These are phyloP conservation scores for Chytridium lagenaria DNA, from an alignment of 371 early-diverging fungal genomes.

Conservation along the genomic window DNA sequence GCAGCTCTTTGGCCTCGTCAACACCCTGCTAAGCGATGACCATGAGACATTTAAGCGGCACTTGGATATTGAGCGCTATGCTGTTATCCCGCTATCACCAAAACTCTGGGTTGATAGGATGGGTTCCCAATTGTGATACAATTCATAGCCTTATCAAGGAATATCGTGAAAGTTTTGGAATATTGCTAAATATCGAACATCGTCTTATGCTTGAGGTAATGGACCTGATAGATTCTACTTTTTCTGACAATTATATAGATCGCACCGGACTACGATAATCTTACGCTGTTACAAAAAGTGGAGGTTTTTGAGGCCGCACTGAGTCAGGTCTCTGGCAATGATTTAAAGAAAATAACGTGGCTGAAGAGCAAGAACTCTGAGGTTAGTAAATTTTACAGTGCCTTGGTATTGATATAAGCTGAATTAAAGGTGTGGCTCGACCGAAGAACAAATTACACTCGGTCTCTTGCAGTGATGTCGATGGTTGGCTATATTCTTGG, in stretches of 20 bases:
- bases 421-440: constrained; percentile 77
- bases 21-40: constrained; percentile 85
- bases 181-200: constrained; percentile 89
- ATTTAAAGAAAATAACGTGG: constrained; percentile 93
- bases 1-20: constrained; percentile 96
- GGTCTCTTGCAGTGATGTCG: constrained; percentile 95
- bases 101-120: constrained; percentile 93
- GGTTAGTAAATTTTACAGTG: constrained; percentile 31
- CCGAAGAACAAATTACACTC: constrained; percentile 91
- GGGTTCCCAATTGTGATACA: constrained; percentile 94
- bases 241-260: constrained; percentile 54
- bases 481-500: constrained; percentile 98
- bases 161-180: constrained; percentile 85
- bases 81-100: constrained; percentile 92
- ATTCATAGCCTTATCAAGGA: constrained; percentile 87
- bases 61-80: constrained; percentile 87
- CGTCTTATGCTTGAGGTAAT: constrained; percentile 88
- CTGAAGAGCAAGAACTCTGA: constrained; percentile 93
- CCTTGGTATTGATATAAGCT: constrained; percentile 37
- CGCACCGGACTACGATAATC: constrained; percentile 92
- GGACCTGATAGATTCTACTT: not conserved
- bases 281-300: constrained; percentile 88
- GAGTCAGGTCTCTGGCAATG: constrained; percentile 90
- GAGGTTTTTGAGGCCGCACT: constrained; percentile 95
- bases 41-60: constrained; percentile 91